Percentiles rank a stretch among this genome's conserved stretches.
These are phyloP conservation scores for Dalechampia spathulata DNA, from an alignment of 441 rosid genomes.

Conservation along the genomic window DNA sequence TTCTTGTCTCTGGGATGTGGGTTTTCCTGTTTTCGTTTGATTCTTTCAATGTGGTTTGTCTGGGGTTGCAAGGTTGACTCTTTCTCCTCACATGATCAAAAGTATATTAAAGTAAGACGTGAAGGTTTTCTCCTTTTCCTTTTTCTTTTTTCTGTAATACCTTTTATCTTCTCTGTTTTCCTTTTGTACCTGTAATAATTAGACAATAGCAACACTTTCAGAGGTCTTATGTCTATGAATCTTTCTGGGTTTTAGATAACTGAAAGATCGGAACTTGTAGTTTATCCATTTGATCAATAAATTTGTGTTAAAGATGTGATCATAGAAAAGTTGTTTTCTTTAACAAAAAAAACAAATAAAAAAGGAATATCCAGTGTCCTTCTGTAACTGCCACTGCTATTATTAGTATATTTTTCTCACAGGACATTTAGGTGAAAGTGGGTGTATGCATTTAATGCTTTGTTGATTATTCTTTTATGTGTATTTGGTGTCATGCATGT, in stretches of 20 bases:
- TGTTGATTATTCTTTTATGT: not conserved
- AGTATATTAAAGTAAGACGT: not conserved
- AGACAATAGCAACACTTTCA: too few species aligned
- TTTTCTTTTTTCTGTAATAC: too few species aligned
- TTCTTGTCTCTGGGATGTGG: not conserved
- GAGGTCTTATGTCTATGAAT: too few species aligned
- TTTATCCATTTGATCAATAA: not conserved
- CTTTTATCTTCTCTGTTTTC: too few species aligned
- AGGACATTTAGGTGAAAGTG: slow-evolving; percentile 6
- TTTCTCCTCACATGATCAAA: slow-evolving; percentile 5
- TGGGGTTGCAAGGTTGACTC: not conserved
- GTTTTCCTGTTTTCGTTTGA: not conserved
- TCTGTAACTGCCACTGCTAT: not conserved
- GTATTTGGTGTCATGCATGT: not conserved
- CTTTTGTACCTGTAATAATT: too few species aligned
- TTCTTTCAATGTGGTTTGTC: not conserved
- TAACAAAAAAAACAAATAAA: too few species aligned
- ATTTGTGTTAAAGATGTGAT: not conserved
- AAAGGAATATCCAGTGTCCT: not conserved
- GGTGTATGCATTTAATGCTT: slow-evolving; percentile 13
- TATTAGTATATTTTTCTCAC: not conserved
- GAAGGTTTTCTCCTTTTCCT: too few species aligned
- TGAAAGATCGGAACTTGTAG: too few species aligned
- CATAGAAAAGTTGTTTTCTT: too few species aligned
- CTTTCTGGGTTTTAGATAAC: too few species aligned